Evolutionary conservation across 2,329 filamentous ascomycete genomes (phyloP).

Genomic region (Fusarium torreyae): DNA sequence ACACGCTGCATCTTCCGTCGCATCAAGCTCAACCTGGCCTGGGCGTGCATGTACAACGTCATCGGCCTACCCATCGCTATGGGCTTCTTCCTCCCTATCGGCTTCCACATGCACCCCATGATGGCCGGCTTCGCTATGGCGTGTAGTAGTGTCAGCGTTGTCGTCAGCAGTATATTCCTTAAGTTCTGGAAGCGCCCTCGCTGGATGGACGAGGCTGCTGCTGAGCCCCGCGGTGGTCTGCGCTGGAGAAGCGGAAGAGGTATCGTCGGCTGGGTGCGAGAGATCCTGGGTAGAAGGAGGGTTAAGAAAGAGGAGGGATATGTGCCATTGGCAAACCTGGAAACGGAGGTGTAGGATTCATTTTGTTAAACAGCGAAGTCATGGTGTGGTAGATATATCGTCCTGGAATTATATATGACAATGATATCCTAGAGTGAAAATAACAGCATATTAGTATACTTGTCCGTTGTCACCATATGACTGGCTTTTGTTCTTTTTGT

Average conservation of each 20-base stretch:
- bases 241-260: slow-evolving; percentile 61
- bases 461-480: neutral
- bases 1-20: slow-evolving; percentile 88
- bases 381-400: slow-evolving; percentile 20
- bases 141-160: slow-evolving; percentile 89
- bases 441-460: slow-evolving; percentile 11
- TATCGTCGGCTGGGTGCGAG: slow-evolving; percentile 60
- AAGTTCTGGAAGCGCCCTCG: slow-evolving; percentile 87
- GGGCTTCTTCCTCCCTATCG: slow-evolving; percentile 94
- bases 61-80: slow-evolving; percentile 95
- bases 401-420: slow-evolving; percentile 11
- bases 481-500: neutral
- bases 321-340: slow-evolving; percentile 70
- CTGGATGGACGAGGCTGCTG: slow-evolving; percentile 85
- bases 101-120: slow-evolving; percentile 91
- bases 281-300: slow-evolving; percentile 57
- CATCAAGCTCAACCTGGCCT: slow-evolving; percentile 93
- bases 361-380: slow-evolving; percentile 31
- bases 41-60: slow-evolving; percentile 94
- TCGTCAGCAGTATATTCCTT: slow-evolving; percentile 84
- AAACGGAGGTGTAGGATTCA: slow-evolving; percentile 49
- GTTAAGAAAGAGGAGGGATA: slow-evolving; percentile 69
- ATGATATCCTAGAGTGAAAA: slow-evolving; percentile 29
- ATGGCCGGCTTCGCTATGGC: slow-evolving; percentile 97
- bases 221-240: slow-evolving; percentile 70